Evolutionary conservation across 805 yeast species (phyloP).

Genomic region (Yarrowia sp.): DNA sequence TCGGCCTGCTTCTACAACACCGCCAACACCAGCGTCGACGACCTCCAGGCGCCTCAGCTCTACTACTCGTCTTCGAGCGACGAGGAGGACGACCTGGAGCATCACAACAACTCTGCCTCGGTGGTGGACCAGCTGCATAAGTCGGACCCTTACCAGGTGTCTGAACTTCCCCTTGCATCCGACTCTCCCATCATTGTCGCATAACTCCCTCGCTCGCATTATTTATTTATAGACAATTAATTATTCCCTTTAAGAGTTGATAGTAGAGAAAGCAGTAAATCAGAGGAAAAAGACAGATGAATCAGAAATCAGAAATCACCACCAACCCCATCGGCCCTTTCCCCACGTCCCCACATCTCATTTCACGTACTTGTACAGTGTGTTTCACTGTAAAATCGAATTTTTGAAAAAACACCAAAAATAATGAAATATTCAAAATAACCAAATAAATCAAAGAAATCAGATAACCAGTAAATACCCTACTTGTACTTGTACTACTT

Average conservation of each 20-base stretch:
- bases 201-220: slow-evolving; percentile 11
- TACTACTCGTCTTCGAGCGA: slow-evolving; percentile 43
- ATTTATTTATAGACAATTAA: slow-evolving; percentile 33
- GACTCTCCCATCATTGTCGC: slow-evolving; percentile 28
- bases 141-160: neutral
- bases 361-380: too few species aligned
- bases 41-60: slow-evolving; percentile 41
- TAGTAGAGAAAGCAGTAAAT: too few species aligned
- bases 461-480: too few species aligned
- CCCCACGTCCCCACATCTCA: neutral
- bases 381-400: too few species aligned
- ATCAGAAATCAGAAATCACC: neutral
- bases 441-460: too few species aligned
- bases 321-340: neutral
- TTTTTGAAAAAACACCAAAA: too few species aligned
- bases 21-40: slow-evolving; percentile 20
- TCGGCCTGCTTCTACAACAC: slow-evolving; percentile 33
- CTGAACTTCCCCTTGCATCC: neutral
- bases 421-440: too few species aligned
- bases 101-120: neutral
- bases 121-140: neutral
- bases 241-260: neutral
- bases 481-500: too few species aligned
- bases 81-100: slow-evolving; percentile 42
- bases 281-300: neutral